Evolutionary conservation across 2,329 filamentous ascomycete genomes (phyloP).

Genomic region (Ceratocystis lukuohia): DNA sequence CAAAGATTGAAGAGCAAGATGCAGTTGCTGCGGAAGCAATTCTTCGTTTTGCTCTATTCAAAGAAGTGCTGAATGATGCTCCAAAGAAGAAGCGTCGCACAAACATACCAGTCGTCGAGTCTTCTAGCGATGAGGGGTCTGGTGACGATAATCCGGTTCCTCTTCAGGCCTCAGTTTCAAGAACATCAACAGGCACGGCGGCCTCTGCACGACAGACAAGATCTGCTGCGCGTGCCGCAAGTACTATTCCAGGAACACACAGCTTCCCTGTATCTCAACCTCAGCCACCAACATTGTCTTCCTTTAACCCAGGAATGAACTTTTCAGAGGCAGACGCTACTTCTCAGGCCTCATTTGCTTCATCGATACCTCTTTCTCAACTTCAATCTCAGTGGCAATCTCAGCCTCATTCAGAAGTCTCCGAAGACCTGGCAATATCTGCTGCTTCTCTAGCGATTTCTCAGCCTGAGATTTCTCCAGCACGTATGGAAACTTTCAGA

Average conservation of each 20-base stretch:
- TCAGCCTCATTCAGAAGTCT: conserved; percentile 24
- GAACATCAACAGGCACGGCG: conserved; percentile 32
- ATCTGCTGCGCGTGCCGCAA: conserved; percentile 25
- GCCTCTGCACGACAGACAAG: conserved; percentile 21
- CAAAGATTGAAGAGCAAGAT: conserved; percentile 77
- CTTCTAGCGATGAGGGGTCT: conserved; percentile 45
- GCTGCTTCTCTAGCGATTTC: conserved; percentile 33
- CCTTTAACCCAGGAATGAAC: neutral
- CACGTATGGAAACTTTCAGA: conserved; percentile 62
- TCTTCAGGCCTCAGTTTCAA: neutral
- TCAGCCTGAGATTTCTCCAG: conserved; percentile 39
- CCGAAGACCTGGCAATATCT: conserved; percentile 30
- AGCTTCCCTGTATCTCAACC: conserved; percentile 20
- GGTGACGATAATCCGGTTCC: conserved; percentile 25
- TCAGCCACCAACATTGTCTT: neutral
- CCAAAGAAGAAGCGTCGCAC: conserved; percentile 67
- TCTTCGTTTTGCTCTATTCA: conserved; percentile 88
- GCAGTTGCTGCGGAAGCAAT: conserved; percentile 79
- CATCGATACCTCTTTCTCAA: conserved; percentile 65
- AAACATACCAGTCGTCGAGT: conserved; percentile 46
- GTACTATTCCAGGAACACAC: conserved; percentile 23
- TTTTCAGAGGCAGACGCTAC: neutral
- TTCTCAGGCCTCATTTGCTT: conserved; percentile 53
- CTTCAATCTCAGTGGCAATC: conserved; percentile 29
- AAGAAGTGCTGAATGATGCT: conserved; percentile 72